Evolutionary conservation across 2,329 filamentous ascomycete genomes (phyloP).

Genomic region (Epichloe scottii): DNA sequence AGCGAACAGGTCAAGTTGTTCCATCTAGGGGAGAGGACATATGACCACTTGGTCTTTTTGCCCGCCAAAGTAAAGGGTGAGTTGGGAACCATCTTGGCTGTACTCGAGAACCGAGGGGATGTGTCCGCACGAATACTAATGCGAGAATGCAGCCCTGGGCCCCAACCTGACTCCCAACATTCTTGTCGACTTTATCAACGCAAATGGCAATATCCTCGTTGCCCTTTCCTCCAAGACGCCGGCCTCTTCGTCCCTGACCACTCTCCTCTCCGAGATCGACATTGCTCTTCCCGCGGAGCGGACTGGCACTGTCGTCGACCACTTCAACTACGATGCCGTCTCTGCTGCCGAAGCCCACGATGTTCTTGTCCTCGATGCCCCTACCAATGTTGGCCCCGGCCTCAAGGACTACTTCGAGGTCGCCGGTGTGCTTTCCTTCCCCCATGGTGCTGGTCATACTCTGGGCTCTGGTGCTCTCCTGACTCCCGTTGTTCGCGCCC

Average conservation of each 20-base stretch:
- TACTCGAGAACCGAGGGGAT: neutral
- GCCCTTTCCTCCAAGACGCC: slow-evolving; percentile 62
- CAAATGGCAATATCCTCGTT: slow-evolving; percentile 80
- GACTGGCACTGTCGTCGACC: slow-evolving; percentile 76
- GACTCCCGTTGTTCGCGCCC: slow-evolving; percentile 69
- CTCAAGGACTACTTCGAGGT: slow-evolving; percentile 64
- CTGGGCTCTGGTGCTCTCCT: slow-evolving; percentile 70
- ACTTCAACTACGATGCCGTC: slow-evolving; percentile 80
- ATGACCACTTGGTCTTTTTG: slow-evolving; percentile 83
- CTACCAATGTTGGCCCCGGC: slow-evolving; percentile 50
- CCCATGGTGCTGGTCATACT: slow-evolving; percentile 66
- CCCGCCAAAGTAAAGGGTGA: slow-evolving; percentile 81
- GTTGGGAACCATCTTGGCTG: neutral
- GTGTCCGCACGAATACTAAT: neutral
- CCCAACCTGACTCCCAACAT: slow-evolving; percentile 75
- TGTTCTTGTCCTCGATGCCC: slow-evolving; percentile 66
- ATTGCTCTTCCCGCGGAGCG: slow-evolving; percentile 79
- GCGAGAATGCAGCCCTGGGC: slow-evolving; percentile 53
- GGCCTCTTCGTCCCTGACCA: slow-evolving; percentile 60
- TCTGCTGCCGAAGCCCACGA: slow-evolving; percentile 77
- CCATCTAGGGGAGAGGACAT: slow-evolving; percentile 72
- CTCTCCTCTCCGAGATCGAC: slow-evolving; percentile 77
- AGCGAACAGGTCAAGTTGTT: slow-evolving; percentile 67
- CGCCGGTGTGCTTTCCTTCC: slow-evolving; percentile 60
- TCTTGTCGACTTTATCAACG: slow-evolving; percentile 84